phyloP scores from a whole-genome alignment of 169 alveolate genomes.

The Blepharisma undulans region DNA sequence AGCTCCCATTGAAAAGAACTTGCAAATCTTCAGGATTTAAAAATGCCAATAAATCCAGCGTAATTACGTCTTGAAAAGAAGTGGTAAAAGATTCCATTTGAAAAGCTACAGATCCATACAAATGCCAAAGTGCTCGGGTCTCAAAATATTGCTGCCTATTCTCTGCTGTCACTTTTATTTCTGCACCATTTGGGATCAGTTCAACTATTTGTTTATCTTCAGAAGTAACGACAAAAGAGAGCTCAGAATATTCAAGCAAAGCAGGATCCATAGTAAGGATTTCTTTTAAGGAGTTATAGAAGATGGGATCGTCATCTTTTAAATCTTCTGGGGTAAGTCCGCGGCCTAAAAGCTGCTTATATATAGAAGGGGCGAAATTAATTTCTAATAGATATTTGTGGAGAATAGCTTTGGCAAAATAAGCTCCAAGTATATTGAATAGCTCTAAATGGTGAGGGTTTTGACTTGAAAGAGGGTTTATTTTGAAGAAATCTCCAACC shows the following conservation, averaged over 20 bases:
- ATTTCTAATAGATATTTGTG: not conserved
- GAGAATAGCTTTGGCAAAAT: not conserved
- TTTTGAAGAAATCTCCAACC: conserved; percentile 3
- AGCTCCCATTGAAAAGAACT: not conserved
- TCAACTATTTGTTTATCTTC: not conserved
- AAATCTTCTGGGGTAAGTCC: not conserved
- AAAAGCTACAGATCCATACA: not conserved
- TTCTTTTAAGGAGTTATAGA: not conserved
- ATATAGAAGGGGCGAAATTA: conserved; percentile 19
- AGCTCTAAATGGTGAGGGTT: not conserved
- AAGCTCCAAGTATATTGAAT: not conserved
- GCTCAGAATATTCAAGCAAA: not conserved
- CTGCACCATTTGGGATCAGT: not conserved
- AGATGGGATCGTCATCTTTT: not conserved
- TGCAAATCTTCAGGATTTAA: not conserved
- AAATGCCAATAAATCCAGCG: not conserved
- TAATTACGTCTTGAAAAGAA: not conserved
- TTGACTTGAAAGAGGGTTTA: not conserved
- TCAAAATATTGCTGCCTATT: not conserved
- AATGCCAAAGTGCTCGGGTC: not conserved
- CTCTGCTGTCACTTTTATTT: not conserved
- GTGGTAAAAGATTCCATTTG: not conserved
- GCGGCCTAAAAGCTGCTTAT: not conserved
- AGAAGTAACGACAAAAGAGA: not conserved
- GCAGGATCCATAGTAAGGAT: not conserved